Evolutionary conservation across 768 basidiomycete genomes (phyloP).

Genomic region (Tulasnella sp.): DNA sequence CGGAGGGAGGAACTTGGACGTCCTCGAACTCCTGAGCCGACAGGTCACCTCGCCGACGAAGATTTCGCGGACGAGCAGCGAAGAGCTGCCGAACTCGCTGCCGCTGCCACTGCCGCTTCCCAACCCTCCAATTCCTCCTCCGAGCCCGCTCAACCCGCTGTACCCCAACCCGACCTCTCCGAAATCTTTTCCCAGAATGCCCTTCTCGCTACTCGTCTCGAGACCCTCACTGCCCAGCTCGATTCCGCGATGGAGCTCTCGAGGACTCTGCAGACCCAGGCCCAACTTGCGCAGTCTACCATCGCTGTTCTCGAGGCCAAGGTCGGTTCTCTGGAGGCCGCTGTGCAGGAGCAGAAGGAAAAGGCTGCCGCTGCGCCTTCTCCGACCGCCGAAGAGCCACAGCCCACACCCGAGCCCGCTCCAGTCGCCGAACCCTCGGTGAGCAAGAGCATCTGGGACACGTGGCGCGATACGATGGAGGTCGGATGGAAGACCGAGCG

Average conservation of each 20-base stretch:
- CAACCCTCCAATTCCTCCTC: slow-evolving; percentile 29
- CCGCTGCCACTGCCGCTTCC: not conserved
- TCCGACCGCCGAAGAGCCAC: slow-evolving; percentile 10
- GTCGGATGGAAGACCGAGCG: slow-evolving; percentile 72
- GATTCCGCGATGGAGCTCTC: slow-evolving; percentile 71
- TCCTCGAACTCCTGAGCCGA: slow-evolving; percentile 79
- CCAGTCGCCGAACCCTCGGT: slow-evolving; percentile 52
- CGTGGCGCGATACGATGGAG: slow-evolving; percentile 77
- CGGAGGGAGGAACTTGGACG: slow-evolving; percentile 54
- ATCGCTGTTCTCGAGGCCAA: slow-evolving; percentile 66
- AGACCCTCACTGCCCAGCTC: slow-evolving; percentile 63
- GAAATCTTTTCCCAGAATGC: slow-evolving; percentile 34
- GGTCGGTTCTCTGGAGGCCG: slow-evolving; percentile 60
- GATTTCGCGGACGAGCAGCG: slow-evolving; percentile 43
- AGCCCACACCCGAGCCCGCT: slow-evolving; percentile 16
- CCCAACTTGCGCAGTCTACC: slow-evolving; percentile 68
- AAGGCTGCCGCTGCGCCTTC: slow-evolving; percentile 36
- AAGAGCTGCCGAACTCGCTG: slow-evolving; percentile 29
- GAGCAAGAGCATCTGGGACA: slow-evolving; percentile 37
- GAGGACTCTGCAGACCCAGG: slow-evolving; percentile 68
- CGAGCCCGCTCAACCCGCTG: slow-evolving; percentile 29
- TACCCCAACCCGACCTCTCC: slow-evolving; percentile 32
- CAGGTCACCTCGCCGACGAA: slow-evolving; percentile 50
- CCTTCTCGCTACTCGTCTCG: slow-evolving; percentile 60
- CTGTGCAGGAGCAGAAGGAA: slow-evolving; percentile 48